A percentile compares a stretch with the other conserved stretches of the same genome.
phyloP scores from a whole-genome alignment of 768 basidiomycete species.

The Hypsizygus marmoreus region DNA sequence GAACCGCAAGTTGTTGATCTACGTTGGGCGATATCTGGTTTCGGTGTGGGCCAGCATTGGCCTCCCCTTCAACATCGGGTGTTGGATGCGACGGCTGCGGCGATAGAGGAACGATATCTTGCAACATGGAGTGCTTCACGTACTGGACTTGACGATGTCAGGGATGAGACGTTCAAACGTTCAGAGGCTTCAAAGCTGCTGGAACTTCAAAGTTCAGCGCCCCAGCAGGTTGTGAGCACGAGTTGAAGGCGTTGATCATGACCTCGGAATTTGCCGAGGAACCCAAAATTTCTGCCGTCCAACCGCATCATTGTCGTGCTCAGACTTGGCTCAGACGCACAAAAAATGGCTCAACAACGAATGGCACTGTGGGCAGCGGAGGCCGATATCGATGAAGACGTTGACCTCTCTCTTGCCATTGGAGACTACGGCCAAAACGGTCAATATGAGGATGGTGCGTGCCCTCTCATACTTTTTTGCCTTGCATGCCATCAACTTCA shows the following conservation, averaged over 20 bases:
- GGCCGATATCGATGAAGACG: slow-evolving; percentile 80
- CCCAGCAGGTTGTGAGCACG: too few species aligned
- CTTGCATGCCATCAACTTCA: slow-evolving; percentile 13
- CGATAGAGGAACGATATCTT: slow-evolving; percentile 34
- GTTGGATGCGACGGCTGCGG: slow-evolving; percentile 30
- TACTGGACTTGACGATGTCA: slow-evolving; percentile 25
- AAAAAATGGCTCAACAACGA: slow-evolving; percentile 63
- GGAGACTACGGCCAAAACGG: slow-evolving; percentile 71
- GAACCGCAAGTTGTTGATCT: slow-evolving; percentile 25
- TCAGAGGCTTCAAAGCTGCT: too few species aligned
- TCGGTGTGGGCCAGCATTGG: slow-evolving; percentile 23
- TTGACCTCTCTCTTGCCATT: slow-evolving; percentile 68
- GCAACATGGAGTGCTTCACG: slow-evolving; percentile 28
- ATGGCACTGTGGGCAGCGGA: slow-evolving; percentile 77
- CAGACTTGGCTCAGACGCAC: slow-evolving; percentile 10
- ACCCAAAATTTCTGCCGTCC: slow-evolving; percentile 32
- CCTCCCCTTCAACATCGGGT: slow-evolving; percentile 6
- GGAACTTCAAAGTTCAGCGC: too few species aligned
- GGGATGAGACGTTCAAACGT: too few species aligned
- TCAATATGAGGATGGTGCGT: slow-evolving; percentile 66
- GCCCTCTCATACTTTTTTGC: background rate
- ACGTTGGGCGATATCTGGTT: slow-evolving; percentile 36
- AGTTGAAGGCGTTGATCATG: too few species aligned
- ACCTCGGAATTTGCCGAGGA: slow-evolving; percentile 36
- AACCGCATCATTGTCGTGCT: too few species aligned